Conservation (phyloP, 73 alveolate species). For the Blepharisma japonicum region DNA sequence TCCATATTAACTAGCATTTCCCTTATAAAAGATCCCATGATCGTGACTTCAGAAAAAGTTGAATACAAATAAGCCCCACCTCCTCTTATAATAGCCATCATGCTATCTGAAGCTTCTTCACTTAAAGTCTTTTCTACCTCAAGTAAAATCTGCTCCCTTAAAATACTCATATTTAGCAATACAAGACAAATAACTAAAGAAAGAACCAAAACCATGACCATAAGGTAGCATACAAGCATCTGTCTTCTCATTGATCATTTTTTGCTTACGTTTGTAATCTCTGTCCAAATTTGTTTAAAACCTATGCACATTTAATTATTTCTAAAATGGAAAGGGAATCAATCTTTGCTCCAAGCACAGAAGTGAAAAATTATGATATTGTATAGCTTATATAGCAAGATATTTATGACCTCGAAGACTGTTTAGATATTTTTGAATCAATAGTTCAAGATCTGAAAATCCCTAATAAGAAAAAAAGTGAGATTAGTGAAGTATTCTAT, state of each 20-base stretch:
- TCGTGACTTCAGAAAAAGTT: background rate
- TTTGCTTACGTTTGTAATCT: background rate
- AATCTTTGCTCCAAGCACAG: slow-evolving; percentile 9
- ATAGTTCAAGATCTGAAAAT: slow-evolving; percentile 7
- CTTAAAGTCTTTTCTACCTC: slow-evolving; percentile 22
- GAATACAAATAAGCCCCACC: background rate
- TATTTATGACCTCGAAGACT: slow-evolving; percentile 28
- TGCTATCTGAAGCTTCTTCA: background rate
- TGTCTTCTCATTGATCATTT: slow-evolving; percentile 13
- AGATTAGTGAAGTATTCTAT: background rate
- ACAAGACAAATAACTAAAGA: background rate
- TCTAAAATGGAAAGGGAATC: slow-evolving; percentile 26
- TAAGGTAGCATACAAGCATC: slow-evolving; percentile 17
- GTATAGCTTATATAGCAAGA: slow-evolving; percentile 17
- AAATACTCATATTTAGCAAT: background rate
- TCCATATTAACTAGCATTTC: background rate
- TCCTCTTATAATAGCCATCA: background rate
- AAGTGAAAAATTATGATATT: slow-evolving; percentile 23
- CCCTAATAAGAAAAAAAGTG: slow-evolving; percentile 4
- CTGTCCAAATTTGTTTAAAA: slow-evolving; percentile 8
- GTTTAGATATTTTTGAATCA: slow-evolving; percentile 17
- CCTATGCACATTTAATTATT: background rate
- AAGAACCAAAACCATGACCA: background rate
- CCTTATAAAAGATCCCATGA: background rate
- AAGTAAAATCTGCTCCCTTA: background rate